Evolutionary conservation across 2,329 filamentous ascomycete genomes (phyloP).

Genomic region (Cladosporium halotolerans): DNA sequence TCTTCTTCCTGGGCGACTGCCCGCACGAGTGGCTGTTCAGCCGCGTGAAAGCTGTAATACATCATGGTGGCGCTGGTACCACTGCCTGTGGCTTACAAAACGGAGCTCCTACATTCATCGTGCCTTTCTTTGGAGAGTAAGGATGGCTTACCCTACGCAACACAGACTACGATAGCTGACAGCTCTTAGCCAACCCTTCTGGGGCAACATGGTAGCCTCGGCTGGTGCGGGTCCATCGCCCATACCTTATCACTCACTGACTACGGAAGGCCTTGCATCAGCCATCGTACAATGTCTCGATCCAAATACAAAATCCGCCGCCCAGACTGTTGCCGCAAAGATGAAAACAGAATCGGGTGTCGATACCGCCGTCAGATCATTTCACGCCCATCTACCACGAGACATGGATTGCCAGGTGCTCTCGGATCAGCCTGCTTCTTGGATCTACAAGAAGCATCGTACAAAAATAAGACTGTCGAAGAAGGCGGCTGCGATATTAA

Average conservation of each 20-base stretch:
- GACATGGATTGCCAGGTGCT: conserved; percentile 62
- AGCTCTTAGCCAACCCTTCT: conserved; percentile 44
- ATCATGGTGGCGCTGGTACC: conserved; percentile 53
- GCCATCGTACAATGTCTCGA: conserved; percentile 46
- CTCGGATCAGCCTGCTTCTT: conserved; percentile 58
- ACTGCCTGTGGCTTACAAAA: conserved; percentile 47
- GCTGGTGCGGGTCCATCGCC: conserved; percentile 60
- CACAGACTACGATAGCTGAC: conserved; percentile 32
- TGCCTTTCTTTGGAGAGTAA: conserved; percentile 51
- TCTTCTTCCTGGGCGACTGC: conserved; percentile 46
- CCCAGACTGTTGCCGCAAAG: conserved; percentile 51
- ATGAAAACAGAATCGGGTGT: conserved; percentile 65
- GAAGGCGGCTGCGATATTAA: conserved; percentile 58
- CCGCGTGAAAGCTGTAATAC: conserved; percentile 46
- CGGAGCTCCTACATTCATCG: conserved; percentile 45
- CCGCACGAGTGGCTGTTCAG: conserved; percentile 54
- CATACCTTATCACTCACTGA: conserved; percentile 65
- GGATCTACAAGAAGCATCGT: conserved; percentile 50
- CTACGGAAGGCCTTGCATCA: conserved; percentile 34
- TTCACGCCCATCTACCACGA: conserved; percentile 55
- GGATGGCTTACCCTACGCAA: conserved; percentile 30
- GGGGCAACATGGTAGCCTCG: conserved; percentile 41
- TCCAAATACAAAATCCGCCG: conserved; percentile 53
- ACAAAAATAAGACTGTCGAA: conserved; percentile 55
- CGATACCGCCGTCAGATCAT: conserved; percentile 60